These are phyloP conservation scores for Cenchrus americanus DNA, from an alignment of 176 grass and related monocot species.

Conservation along the genomic window DNA sequence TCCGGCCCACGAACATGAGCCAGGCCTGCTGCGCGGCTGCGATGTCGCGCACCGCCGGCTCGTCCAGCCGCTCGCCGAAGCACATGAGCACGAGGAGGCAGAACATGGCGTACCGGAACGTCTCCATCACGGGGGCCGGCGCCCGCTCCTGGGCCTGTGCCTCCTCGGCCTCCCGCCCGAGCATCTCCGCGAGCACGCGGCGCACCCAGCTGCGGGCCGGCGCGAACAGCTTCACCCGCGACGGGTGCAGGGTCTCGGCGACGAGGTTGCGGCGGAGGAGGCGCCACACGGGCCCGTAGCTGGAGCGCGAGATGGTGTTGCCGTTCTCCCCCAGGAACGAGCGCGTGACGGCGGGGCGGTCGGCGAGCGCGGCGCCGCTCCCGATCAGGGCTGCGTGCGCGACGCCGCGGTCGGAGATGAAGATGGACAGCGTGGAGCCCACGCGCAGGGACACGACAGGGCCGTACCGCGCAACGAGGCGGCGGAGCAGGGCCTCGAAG, in stretches of 20 bases:
- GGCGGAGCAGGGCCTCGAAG: conserved; percentile 32
- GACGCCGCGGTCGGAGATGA: conserved; percentile 50
- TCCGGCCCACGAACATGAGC: conserved; percentile 32
- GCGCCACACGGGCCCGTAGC: conserved; percentile 62
- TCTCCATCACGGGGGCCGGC: conserved; percentile 21
- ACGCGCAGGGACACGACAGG: conserved; percentile 50
- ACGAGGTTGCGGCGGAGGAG: conserved; percentile 65
- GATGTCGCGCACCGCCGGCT: conserved; percentile 52
- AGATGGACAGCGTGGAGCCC: conserved; percentile 40
- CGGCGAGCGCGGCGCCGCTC: conserved; percentile 45
- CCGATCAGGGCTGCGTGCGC: conserved; percentile 61
- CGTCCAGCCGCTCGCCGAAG: conserved; percentile 69
- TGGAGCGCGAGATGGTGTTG: conserved; percentile 46
- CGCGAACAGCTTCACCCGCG: conserved; percentile 46
- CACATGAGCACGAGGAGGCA: conserved; percentile 69
- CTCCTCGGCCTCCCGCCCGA: not conserved
- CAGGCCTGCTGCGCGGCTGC: conserved; percentile 31
- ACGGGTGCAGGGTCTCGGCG: conserved; percentile 56
- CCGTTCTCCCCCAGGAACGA: conserved; percentile 25
- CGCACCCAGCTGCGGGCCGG: conserved; percentile 50
- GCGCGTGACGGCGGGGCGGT: conserved; percentile 29
- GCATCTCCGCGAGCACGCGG: conserved; percentile 35
- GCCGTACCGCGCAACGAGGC: conserved; percentile 47
- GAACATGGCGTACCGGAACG: conserved; percentile 65
- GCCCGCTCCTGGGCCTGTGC: not conserved